phyloP scores from a whole-genome alignment of 345 rosid genomes.

The Brassica carinata region DNA sequence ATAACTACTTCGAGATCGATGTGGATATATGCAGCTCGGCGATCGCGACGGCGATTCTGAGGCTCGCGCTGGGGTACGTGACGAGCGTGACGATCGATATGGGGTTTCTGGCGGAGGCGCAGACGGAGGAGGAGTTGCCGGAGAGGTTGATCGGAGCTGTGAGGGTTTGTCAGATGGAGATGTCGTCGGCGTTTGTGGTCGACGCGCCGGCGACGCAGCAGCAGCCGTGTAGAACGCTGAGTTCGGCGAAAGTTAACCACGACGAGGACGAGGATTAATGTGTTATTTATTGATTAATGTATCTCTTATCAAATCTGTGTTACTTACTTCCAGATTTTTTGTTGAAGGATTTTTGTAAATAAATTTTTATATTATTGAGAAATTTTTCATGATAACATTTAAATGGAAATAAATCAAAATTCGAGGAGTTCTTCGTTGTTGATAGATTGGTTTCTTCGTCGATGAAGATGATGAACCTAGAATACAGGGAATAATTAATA shows the following conservation, averaged over 20 bases:
- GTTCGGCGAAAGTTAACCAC: conserved; percentile 67
- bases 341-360: no score
- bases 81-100: conserved; percentile 79
- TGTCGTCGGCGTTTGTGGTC: conserved; percentile 68
- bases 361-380: no score
- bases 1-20: conserved; percentile 81
- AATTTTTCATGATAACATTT: no score
- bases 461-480: no score
- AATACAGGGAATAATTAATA: no score
- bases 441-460: no score
- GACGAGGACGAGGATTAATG: conserved; percentile 45
- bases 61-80: conserved; percentile 76
- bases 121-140: conserved; percentile 79
- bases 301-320: no score
- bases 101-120: conserved; percentile 87
- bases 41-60: conserved; percentile 71
- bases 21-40: conserved; percentile 80
- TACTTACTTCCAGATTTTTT: no score
- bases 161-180: conserved; percentile 90
- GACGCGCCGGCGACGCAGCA: conserved; percentile 36
- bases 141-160: conserved; percentile 81
- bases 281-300: no score
- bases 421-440: no score
- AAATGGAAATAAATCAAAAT: no score
- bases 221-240: conserved; percentile 40